These are phyloP conservation scores for Phytophthora melonis DNA, from an alignment of 352 stramenopile species.

Conservation along the genomic window DNA sequence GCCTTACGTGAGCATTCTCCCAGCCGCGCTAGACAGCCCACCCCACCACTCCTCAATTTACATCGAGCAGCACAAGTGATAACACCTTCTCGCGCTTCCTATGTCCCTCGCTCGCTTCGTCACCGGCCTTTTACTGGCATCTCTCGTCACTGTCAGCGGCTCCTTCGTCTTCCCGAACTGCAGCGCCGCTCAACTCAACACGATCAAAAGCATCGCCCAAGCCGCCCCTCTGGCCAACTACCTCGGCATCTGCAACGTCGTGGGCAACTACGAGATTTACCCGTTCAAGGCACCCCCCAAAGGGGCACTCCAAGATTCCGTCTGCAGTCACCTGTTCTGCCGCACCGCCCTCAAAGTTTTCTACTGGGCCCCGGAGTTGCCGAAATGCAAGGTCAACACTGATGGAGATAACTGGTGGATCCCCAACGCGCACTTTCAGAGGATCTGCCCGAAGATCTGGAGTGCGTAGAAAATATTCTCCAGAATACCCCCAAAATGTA, in stretches of 20 bases:
- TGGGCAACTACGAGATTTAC: constrained; percentile 12
- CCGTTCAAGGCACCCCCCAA: constrained; percentile 3
- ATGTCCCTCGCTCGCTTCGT: neutral
- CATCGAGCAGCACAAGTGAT: neutral
- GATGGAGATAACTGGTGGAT: neutral
- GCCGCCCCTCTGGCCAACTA: neutral
- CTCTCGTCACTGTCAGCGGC: neutral
- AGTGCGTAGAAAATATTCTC: neutral
- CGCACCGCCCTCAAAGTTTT: neutral
- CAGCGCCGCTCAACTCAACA: neutral
- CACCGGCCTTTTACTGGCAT: neutral
- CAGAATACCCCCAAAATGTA: neutral
- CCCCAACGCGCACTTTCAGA: constrained; percentile 3
- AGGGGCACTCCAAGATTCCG: neutral
- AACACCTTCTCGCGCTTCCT: neutral
- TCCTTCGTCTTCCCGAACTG: neutral
- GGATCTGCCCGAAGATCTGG: constrained; percentile 3
- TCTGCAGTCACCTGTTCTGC: constrained; percentile 13
- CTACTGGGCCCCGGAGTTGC: neutral
- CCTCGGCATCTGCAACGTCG: constrained; percentile 9
- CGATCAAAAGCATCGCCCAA: constrained; percentile 1
- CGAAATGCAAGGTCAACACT: constrained; percentile 9
- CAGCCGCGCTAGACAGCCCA: too few relatives aligned
- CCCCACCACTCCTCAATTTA: neutral
- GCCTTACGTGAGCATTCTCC: neutral